A percentile compares a stretch with the other conserved stretches of the same genome.
Conservation (phyloP, 768 basidiomycete genomes). For the Lactifluus pinguis region DNA sequence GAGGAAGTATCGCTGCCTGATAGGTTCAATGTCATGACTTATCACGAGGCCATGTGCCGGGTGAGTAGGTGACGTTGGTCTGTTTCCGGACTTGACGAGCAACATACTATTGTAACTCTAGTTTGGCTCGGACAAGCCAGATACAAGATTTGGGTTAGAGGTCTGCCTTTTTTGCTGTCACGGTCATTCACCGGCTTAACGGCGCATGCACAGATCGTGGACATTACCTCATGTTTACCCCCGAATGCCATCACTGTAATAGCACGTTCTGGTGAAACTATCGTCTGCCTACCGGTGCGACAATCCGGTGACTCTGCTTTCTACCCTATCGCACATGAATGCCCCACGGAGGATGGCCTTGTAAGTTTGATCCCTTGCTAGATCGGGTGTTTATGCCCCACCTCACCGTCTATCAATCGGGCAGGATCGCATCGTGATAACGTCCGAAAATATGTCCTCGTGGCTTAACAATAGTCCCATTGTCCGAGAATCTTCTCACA, state of each 20-base stretch:
- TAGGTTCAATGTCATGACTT: constrained; percentile 76
- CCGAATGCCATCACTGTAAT: constrained; percentile 22
- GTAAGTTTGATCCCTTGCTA: constrained; percentile 23
- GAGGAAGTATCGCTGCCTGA: constrained; percentile 53
- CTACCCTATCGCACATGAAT: constrained; percentile 33
- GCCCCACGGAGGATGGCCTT: constrained; percentile 23
- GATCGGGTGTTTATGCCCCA: not conserved
- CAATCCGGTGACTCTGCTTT: constrained; percentile 25
- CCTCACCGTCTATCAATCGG: constrained; percentile 1
- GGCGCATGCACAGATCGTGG: constrained; percentile 25
- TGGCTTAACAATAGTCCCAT: constrained; percentile 39
- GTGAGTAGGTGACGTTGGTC: constrained; percentile 35
- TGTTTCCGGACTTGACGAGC: not conserved
- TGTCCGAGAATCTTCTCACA: constrained; percentile 6
- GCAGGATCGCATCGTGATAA: constrained; percentile 44
- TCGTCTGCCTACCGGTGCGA: constrained; percentile 30
- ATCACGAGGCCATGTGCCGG: constrained; percentile 81
- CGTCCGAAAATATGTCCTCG: constrained; percentile 34
- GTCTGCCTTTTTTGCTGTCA: constrained; percentile 33
- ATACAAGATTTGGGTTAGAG: constrained; percentile 81
- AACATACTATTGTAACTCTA: constrained; percentile 27
- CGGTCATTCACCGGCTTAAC: not conserved
- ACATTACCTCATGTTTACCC: constrained; percentile 28
- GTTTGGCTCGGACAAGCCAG: constrained; percentile 95
- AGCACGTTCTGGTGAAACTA: constrained; percentile 22